phyloP scores from a whole-genome alignment of 1,284 basidiomycete species.

The Fomitopsis schrenkii region DNA sequence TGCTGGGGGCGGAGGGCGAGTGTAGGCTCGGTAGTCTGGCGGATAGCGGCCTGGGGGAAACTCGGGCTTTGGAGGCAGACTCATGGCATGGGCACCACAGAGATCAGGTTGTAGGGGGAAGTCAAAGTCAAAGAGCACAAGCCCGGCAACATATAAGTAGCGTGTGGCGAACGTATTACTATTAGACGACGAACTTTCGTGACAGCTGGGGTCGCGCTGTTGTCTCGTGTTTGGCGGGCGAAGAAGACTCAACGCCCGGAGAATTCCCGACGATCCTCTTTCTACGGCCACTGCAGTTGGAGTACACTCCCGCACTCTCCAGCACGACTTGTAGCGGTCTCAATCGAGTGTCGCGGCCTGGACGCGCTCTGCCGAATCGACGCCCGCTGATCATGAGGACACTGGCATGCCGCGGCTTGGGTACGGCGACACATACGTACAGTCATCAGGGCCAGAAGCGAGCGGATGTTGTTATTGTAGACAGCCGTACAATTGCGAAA shows the following conservation, averaged over 20 bases:
- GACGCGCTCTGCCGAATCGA: background rate
- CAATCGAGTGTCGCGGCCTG: background rate
- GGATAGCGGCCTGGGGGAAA: slow-evolving; percentile 23
- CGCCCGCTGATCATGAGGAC: background rate
- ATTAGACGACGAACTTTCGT: background rate
- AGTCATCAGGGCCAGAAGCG: background rate
- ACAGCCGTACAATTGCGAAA: background rate
- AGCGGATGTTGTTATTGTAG: background rate
- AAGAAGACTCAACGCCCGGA: background rate
- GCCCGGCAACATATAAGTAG: background rate
- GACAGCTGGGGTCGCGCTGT: background rate
- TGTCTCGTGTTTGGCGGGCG: background rate
- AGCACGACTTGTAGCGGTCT: background rate
- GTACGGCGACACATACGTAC: background rate
- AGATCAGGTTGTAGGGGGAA: background rate
- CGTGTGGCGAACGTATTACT: background rate
- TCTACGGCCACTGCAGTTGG: background rate
- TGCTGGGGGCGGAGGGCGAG: slow-evolving; percentile 16
- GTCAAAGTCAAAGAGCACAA: background rate
- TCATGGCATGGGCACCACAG: slow-evolving; percentile 11
- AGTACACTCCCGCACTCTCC: too few species aligned
- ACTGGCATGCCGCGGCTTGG: background rate
- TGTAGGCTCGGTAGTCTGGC: slow-evolving; percentile 19
- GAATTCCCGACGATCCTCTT: background rate
- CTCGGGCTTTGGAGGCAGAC: slow-evolving; percentile 31